A percentile compares a stretch with the other conserved stretches of the same genome.
phyloP scores from a whole-genome alignment of 768 basidiomycete species.

The Glaciozyma martinii region DNA sequence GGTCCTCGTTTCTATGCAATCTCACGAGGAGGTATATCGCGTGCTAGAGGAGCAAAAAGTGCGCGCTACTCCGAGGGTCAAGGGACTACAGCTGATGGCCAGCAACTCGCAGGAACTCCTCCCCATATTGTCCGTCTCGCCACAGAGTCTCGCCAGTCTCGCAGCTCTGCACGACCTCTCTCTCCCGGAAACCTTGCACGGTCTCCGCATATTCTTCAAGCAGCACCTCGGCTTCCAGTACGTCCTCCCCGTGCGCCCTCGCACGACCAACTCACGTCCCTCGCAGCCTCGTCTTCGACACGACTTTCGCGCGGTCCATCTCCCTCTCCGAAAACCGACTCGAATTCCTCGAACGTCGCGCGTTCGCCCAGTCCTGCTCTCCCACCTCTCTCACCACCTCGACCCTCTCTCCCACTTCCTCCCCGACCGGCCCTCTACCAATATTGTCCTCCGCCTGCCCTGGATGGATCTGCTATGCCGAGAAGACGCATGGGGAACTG shows the following conservation, averaged over 20 bases:
- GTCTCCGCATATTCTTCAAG: constrained; percentile 40
- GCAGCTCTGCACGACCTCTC: constrained; percentile 46
- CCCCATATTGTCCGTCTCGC: constrained; percentile 77
- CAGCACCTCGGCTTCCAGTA: constrained; percentile 30
- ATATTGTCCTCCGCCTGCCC: constrained; percentile 96
- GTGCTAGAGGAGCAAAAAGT: constrained; percentile 58
- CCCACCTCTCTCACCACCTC: constrained; percentile 5
- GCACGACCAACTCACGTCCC: too few relatives aligned
- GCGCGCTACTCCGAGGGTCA: constrained; percentile 10
- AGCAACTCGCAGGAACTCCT: constrained; percentile 43
- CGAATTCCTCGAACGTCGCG: constrained; percentile 69
- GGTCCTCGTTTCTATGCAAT: constrained; percentile 89
- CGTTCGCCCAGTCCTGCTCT: constrained; percentile 6
- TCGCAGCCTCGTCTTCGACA: constrained; percentile 70
- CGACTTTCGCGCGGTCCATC: constrained; percentile 85
- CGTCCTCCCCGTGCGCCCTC: background rate
- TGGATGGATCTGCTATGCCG: constrained; percentile 98
- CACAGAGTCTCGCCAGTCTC: constrained; percentile 75
- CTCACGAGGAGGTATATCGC: constrained; percentile 80
- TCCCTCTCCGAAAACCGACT: constrained; percentile 68
- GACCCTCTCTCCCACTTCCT: constrained; percentile 12
- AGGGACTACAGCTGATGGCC: constrained; percentile 27
- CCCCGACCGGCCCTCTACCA: constrained; percentile 48
- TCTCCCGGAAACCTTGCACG: constrained; percentile 54
- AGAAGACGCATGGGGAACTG: constrained; percentile 92